Evolutionary conservation across 148 eudicot genomes (phyloP), one percentile per base, ranked within the genome.

Genomic region (Rhododendron vialii): DNA sequence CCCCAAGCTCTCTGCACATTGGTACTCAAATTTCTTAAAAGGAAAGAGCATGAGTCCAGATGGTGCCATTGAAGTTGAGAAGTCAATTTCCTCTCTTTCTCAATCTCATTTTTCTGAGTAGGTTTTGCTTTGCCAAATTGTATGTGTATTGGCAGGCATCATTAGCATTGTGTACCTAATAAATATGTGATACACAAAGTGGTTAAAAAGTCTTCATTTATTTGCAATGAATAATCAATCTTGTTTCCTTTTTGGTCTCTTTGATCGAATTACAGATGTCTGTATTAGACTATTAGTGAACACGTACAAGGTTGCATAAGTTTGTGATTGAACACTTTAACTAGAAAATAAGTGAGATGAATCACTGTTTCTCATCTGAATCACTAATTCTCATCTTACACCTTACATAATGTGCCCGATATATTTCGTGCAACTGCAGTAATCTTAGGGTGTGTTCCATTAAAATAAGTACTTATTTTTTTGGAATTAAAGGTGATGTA

Each of bases 1-100:
- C 79, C 93, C 92, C 2, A 95, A 94, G 87, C 82, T 87, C 30
- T 95, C 96, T 53, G 93, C 94, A 30, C 88, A 82, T 71, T 95
- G 98, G 94, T 95, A 95, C 85, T 85, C 96, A 11, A 85, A 69
- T 35, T 95, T 94, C 53, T 83, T 95, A 85, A 92, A 91, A 84
- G 91, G 93, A 8, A 71, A 20, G 50, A 88, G 63, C 78, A 53
- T 83, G 28, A 78, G 47, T 61, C 10, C 43, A 9, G 45, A 77
- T 36, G 63, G 33, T 8, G 83, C 38, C 9, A 20, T 84, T 90
- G 65, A 86, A 75, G 7, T 83, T 20, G 74, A 82, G 51, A 79
- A 55, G 61, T 55, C 15, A 13, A 33, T 59, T 36, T 67, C 57
- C 63, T 36, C 38, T 86, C 59, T 76, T 86, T 50, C 82, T 75